Evolutionary conservation across 2,329 filamentous ascomycete species (phyloP), one percentile per base, ranked within the genome.

Genomic region (Fusarium sp.): DNA sequence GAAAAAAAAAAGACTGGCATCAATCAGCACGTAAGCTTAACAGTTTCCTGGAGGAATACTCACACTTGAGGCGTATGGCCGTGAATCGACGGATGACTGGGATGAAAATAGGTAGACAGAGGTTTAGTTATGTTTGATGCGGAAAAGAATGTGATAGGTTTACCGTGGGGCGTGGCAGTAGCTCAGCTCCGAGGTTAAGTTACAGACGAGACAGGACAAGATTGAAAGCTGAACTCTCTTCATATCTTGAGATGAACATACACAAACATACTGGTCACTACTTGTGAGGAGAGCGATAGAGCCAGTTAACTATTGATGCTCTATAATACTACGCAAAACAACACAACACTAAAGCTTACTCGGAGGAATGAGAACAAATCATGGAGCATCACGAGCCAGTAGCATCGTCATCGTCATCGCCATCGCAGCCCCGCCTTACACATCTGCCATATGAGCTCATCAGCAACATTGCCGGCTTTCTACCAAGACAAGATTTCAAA

Each of bases 391-490:
- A 38, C 20, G 48, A 47, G 30, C 58, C 41, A 24, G 28, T 50
- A 36, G 20, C 42, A 50, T 42, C 45, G 28, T 56, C 61, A 44
- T 47, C 68, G 30, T n/a, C 30, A 45, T 48, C 38, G 20, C n/a
- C 18, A 45, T 48, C 45, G 45, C 54, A 39, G 55, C 67, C 67
- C 62, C 50, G 55, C 57, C 63, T 74, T 36, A 38, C 35, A 24
- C 36, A 48, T 26, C 50, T 85, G 57, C 84, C 84, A 6, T 78
- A 80, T 53, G 83, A 85, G 78, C 80, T 85, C 48, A 74, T 86
- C 54, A 77, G 82, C 76, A 80, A 84, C 77, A 82, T 88, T 69
- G 86, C 84, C 67, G 78, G 78, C 58, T 80, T 82, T 70, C 85
- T 85, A 73, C 81, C 84, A 64, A 68, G 77, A 10, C 65, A 79